phyloP scores from a whole-genome alignment of 495 filamentous ascomycete genomes.

The Annulohypoxylon moriforme region DNA sequence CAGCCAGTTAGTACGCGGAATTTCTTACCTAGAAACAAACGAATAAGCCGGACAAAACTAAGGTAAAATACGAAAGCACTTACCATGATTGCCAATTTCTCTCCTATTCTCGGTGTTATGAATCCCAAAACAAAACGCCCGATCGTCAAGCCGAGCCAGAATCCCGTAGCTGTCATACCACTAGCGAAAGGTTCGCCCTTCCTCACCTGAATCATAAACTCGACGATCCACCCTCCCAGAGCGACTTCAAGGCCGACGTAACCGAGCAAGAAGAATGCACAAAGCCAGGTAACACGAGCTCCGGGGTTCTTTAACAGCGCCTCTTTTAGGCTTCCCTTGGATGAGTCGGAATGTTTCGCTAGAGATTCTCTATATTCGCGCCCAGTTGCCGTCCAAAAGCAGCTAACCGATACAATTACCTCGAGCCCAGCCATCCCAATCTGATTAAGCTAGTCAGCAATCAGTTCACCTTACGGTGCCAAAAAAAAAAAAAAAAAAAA shows the following conservation, averaged over 20 bases:
- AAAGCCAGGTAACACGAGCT: conserved; percentile 75
- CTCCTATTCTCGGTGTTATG: conserved; percentile 75
- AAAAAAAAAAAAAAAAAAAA: conserved; percentile 1
- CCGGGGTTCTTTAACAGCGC: conserved; percentile 62
- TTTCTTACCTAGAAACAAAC: background rate
- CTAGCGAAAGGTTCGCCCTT: conserved; percentile 75
- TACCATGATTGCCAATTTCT: conserved; percentile 70
- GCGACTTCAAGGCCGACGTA: conserved; percentile 91
- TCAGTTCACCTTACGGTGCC: background rate
- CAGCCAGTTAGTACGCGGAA: conserved; percentile 58
- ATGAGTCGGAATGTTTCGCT: conserved; percentile 47
- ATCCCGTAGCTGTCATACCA: conserved; percentile 83
- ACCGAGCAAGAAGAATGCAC: conserved; percentile 77
- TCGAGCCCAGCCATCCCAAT: conserved; percentile 74
- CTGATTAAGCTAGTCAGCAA: conserved; percentile 46
- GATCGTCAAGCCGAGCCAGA: conserved; percentile 84
- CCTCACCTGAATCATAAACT: conserved; percentile 83
- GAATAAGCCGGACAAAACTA: background rate
- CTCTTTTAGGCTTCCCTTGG: conserved; percentile 59
- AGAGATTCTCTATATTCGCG: conserved; percentile 68
- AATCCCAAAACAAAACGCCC: conserved; percentile 79
- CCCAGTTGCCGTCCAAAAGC: conserved; percentile 78
- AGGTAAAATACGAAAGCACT: background rate
- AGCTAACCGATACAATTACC: conserved; percentile 58
- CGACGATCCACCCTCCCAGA: conserved; percentile 88